Percentiles rank a stretch among this genome's conserved stretches.
Conservation (phyloP, 176 grass and related monocot genomes). For the Triticum urartu region DNA sequence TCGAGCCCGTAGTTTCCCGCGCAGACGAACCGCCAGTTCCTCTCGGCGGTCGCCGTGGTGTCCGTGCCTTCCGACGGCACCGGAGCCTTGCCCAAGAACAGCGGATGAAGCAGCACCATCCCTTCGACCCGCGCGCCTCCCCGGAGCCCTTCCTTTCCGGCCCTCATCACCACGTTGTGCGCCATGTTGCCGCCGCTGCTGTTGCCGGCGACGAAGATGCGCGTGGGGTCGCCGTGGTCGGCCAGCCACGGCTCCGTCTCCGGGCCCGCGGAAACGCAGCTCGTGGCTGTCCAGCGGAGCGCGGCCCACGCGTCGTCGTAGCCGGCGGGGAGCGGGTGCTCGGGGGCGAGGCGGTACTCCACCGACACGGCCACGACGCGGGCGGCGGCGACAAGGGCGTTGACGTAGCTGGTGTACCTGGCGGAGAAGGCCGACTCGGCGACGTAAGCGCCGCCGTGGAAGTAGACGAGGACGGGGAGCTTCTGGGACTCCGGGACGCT, state of each 20-base stretch:
- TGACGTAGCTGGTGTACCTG: conserved; percentile 20
- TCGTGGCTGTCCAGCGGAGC: conserved; percentile 39
- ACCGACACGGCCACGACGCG: conserved; percentile 37
- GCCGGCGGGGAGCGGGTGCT: conserved; percentile 40
- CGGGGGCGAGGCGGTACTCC: conserved; percentile 48
- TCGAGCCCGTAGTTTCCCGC: conserved; percentile 23
- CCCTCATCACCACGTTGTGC: conserved; percentile 45
- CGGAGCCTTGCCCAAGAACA: conserved; percentile 40
- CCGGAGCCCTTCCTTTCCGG: not conserved
- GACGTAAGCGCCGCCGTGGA: conserved; percentile 6
- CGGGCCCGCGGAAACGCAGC: not conserved
- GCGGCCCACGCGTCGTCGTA: conserved; percentile 49
- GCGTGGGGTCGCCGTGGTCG: conserved; percentile 43
- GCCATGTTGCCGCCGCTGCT: conserved; percentile 59
- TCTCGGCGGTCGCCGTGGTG: not conserved
- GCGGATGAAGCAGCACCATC: conserved; percentile 51
- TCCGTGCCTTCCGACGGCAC: conserved; percentile 33
- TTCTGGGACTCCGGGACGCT: not conserved
- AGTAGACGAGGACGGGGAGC: not conserved
- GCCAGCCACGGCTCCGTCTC: conserved; percentile 59
- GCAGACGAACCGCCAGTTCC: conserved; percentile 29
- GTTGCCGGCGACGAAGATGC: conserved; percentile 48
- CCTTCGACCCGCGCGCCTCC: conserved; percentile 27
- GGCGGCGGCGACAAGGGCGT: conserved; percentile 28
- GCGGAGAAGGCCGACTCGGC: not conserved